Base-by-base conservation (phyloP, 192 early-diverging fungal species). In the Entophlyctis luteolus region DNA sequence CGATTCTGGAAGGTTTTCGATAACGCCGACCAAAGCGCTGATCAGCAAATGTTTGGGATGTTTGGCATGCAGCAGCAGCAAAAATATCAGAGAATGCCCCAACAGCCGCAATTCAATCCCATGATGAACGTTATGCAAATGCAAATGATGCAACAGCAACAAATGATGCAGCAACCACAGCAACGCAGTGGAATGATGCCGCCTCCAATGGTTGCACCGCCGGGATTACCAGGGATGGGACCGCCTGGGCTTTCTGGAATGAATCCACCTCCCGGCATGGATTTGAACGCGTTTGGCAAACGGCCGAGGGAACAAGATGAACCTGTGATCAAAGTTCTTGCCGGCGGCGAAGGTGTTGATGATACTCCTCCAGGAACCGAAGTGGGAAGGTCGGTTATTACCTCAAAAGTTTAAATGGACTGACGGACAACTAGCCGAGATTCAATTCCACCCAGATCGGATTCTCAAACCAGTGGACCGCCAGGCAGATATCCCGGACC, bases 31-130 rank as follows among this genome's bases (percentile, higher is more conserved):
- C 18, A 25, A 36, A n/a, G 22, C 63, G 10, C 25, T 22, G 50
- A 54, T 56, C 38, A 67, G 25, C 54, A 69, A 23, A 48, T 62
- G 38, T 35, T 25, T 23, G 28, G 33, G 36, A 60, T 68, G 65
- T 42, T 49, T 60, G 53, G 42, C 52, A 57, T 54, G 49, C 67
- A 65, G 27, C 67, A 65, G 27, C 60, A 68, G 35, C 55, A 38
- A 57, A 65, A 75, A 37, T 71, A 34, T 39, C 69, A 71, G 35
- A 55, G 69, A 23, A 71, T 71, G 58, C 47, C 38, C 10, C 69
- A 63, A 37, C 67, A 59, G 28, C 68, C 48, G 50, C 58, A 55
- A 23, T 69, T 69, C 57, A 69, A 69, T 48, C 55, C 55, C 10
- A 63, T 56, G 49, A 52, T 52, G 55, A 52, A 52, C 49, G 28